Conservation (phyloP, 805 yeast genomes). For the Candida michaelii region DNA sequence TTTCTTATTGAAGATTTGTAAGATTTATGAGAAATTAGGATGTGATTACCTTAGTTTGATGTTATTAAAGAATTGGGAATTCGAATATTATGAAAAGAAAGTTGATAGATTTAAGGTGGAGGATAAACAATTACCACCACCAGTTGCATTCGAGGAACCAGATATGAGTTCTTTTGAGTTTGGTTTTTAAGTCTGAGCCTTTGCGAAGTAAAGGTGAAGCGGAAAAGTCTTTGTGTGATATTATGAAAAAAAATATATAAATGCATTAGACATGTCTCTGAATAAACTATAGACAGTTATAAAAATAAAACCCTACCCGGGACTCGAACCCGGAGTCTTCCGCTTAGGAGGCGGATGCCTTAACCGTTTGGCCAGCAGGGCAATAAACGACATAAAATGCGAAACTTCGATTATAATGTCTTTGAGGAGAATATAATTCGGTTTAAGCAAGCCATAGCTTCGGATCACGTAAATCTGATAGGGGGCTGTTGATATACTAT, state of each 20-base stretch:
- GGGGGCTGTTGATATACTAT: too few relatives aligned
- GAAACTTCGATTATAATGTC: not conserved
- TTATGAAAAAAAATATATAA: too few relatives aligned
- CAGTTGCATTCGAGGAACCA: constrained; percentile 63
- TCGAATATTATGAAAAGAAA: constrained; percentile 8
- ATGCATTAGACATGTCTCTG: too few relatives aligned
- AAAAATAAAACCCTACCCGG: constrained; percentile 41
- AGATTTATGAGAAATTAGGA: constrained; percentile 83
- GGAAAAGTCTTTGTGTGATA: too few relatives aligned
- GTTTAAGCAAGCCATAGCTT: too few relatives aligned
- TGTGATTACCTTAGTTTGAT: constrained; percentile 76
- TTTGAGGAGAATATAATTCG: too few relatives aligned
- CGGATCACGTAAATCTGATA: too few relatives aligned
- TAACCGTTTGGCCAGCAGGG: constrained; percentile 57
- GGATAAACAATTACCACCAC: constrained; percentile 39
- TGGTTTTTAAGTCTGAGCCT: too few relatives aligned
- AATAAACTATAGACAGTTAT: too few relatives aligned
- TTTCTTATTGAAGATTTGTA: constrained; percentile 60
- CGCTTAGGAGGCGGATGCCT: constrained; percentile 51
- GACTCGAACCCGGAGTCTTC: constrained; percentile 45
- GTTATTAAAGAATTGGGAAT: constrained; percentile 63
- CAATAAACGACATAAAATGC: constrained; percentile 13
- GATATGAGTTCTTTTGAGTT: constrained; percentile 75
- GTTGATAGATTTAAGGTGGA: constrained; percentile 2
- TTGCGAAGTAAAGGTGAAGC: too few relatives aligned